phyloP scores from a whole-genome alignment of 768 basidiomycete genomes.

The Neoboletus brunneissimus region DNA sequence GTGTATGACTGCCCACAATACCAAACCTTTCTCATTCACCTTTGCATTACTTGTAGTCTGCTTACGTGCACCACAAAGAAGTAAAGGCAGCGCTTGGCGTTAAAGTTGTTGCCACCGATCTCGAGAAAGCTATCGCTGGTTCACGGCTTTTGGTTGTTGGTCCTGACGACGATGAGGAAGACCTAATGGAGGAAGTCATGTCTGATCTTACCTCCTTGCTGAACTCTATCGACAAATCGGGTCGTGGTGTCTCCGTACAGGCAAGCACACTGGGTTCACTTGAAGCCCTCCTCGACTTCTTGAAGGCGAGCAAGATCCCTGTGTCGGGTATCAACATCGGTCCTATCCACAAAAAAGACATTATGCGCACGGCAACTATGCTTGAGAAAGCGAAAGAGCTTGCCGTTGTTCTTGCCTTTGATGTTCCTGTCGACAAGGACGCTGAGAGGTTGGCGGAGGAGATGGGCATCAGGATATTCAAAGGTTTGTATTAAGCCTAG shows the following conservation, averaged over 20 bases:
- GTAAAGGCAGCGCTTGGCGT: constrained; percentile 97
- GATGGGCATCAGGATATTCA: constrained; percentile 91
- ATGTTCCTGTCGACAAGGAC: constrained; percentile 91
- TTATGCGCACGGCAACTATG: constrained; percentile 92
- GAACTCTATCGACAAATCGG: constrained; percentile 90
- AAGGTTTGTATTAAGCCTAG: constrained; percentile 53
- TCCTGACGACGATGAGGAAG: constrained; percentile 96
- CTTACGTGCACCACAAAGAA: constrained; percentile 95
- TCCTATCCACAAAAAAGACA: constrained; percentile 91
- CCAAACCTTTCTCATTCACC: constrained; percentile 1
- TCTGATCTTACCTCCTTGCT: constrained; percentile 86
- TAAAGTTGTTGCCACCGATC: constrained; percentile 90
- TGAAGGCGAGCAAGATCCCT: constrained; percentile 93
- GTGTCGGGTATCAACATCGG: constrained; percentile 98
- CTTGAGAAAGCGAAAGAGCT: constrained; percentile 94
- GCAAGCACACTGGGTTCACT: constrained; percentile 96
- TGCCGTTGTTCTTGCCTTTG: constrained; percentile 94
- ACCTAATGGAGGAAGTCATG: constrained; percentile 93
- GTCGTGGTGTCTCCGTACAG: constrained; percentile 96
- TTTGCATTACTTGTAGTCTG: constrained; percentile 52
- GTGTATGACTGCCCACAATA: constrained; percentile 14
- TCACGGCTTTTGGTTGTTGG: constrained; percentile 90
- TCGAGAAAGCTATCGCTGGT: constrained; percentile 98
- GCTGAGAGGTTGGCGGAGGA: constrained; percentile 90
- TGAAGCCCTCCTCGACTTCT: constrained; percentile 94